Conservation (phyloP, 164 flowering plant genomes). For the Malania oleifera region DNA sequence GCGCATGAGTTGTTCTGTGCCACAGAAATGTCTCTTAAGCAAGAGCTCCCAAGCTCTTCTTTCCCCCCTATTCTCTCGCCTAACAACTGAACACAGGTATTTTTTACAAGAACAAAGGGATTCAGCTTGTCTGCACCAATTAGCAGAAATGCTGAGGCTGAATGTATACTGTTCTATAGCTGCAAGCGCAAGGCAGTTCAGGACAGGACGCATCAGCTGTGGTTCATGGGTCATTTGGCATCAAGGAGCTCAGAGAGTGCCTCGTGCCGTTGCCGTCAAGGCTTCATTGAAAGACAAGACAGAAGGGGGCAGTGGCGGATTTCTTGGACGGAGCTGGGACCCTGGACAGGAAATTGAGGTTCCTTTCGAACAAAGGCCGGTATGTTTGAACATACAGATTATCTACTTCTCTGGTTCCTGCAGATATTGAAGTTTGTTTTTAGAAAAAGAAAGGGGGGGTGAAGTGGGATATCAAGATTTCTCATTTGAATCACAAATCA, state of each 20-base stretch:
- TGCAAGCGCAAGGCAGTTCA: conserved; percentile 26
- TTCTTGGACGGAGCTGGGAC: conserved; percentile 68
- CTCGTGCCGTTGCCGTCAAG: conserved; percentile 21
- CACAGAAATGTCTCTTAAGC: conserved; percentile 24
- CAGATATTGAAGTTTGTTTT: neutral
- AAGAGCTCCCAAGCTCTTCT: neutral
- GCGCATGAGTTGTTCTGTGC: conserved; percentile 25
- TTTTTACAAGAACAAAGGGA: too few relatives aligned
- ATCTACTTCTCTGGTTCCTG: neutral
- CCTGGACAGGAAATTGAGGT: conserved; percentile 89
- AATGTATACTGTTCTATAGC: conserved; percentile 36
- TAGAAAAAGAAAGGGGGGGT: too few relatives aligned
- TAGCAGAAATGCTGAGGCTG: conserved; percentile 55
- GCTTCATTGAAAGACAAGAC: conserved; percentile 66
- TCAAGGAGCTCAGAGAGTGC: conserved; percentile 7
- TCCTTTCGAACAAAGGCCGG: conserved; percentile 94
- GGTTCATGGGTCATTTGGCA: conserved; percentile 25
- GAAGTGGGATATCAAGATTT: too few relatives aligned
- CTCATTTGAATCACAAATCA: too few relatives aligned
- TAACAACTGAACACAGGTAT: neutral
- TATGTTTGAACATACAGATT: conserved; percentile 21
- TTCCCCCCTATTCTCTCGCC: too few relatives aligned
- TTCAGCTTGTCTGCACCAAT: neutral
- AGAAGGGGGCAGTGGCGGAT: conserved; percentile 51
- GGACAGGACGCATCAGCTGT: conserved; percentile 13